Conservation (phyloP, 306 rosid genomes). For the Potentilla sterilis region DNA sequence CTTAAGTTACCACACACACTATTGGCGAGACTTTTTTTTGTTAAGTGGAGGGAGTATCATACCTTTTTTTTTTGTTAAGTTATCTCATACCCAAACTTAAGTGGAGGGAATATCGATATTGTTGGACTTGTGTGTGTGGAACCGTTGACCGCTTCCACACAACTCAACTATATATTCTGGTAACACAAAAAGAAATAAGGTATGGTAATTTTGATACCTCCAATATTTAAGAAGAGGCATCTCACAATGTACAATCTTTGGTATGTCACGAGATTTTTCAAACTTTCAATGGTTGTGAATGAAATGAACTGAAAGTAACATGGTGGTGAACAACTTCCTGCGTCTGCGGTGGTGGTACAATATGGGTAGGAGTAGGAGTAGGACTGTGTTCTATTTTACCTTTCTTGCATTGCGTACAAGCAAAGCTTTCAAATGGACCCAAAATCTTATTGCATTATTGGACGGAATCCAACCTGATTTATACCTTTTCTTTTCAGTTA, state of each 20-base stretch:
- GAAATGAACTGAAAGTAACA: neutral
- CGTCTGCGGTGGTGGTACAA: neutral
- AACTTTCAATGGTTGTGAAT: neutral
- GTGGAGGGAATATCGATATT: no score
- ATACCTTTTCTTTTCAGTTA: neutral
- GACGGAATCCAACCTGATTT: neutral
- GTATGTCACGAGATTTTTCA: neutral
- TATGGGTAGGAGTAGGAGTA: neutral
- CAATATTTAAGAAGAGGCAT: no score
- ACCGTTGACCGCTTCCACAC: no score
- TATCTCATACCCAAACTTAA: neutral
- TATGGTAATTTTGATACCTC: no score
- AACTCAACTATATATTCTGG: no score
- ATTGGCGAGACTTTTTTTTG: neutral
- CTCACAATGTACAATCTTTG: neutral
- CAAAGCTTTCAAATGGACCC: constrained; percentile 15
- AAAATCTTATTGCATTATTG: neutral
- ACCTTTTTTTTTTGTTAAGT: no score
- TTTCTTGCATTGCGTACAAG: constrained; percentile 6
- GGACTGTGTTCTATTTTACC: neutral
- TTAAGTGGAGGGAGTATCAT: no score
- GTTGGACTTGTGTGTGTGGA: no score
- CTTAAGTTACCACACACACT: no score
- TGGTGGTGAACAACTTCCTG: neutral
- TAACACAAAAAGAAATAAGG: no score